Conservation (phyloP, 257 asterid genomes). For the Marsdenia floribunda region DNA sequence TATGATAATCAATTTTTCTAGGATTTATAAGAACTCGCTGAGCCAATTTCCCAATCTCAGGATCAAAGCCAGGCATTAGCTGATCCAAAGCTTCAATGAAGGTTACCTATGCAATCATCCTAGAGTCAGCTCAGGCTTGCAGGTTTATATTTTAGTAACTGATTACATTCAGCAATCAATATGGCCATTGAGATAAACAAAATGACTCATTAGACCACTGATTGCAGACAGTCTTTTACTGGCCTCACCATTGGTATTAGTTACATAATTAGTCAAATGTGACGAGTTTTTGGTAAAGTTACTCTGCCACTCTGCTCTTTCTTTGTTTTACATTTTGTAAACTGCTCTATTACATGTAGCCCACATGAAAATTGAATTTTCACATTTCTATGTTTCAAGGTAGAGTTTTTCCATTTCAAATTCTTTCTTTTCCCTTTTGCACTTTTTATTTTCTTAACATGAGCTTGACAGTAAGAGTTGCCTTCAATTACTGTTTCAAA, state of each 20-base stretch:
- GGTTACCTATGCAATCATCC: slow-evolving; percentile 58
- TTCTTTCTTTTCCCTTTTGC: background rate
- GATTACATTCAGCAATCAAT: background rate
- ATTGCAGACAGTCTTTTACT: background rate
- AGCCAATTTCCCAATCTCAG: slow-evolving; percentile 89
- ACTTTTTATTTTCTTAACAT: background rate
- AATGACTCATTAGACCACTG: background rate
- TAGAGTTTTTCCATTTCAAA: background rate
- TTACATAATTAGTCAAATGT: background rate
- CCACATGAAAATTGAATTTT: background rate
- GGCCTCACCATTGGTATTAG: background rate
- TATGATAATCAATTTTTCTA: slow-evolving; percentile 76
- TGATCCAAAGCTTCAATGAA: slow-evolving; percentile 90
- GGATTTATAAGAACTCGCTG: slow-evolving; percentile 85
- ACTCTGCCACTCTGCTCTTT: background rate
- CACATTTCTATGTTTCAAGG: background rate
- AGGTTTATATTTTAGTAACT: background rate
- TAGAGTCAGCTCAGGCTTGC: slow-evolving; percentile 29
- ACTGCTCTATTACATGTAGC: background rate
- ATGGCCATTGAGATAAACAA: background rate
- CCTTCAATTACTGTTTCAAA: background rate
- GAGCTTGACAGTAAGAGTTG: background rate
- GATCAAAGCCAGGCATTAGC: slow-evolving; percentile 97
- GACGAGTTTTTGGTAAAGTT: background rate
- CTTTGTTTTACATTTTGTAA: background rate